Evolutionary conservation across 371 early-diverging fungal genomes (phyloP).

Genomic region (Circinella umbellata): DNA sequence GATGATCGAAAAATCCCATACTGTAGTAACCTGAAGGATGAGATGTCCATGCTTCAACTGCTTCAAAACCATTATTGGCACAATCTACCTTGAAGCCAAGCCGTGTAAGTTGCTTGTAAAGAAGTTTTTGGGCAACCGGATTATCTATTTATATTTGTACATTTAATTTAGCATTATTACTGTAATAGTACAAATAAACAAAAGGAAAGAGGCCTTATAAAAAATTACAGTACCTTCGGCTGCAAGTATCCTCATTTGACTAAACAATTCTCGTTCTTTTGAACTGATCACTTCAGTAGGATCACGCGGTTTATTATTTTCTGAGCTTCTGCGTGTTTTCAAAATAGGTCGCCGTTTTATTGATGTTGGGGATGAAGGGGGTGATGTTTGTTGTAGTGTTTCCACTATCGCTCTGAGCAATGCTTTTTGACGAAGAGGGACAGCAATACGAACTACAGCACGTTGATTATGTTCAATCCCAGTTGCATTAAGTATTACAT

Average conservation of each 20-base stretch:
- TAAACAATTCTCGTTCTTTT: conserved; percentile 36
- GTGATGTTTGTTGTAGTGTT: conserved; percentile 19
- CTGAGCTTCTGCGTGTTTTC: conserved; percentile 9
- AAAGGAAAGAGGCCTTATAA: too few species aligned
- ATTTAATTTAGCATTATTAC: background rate
- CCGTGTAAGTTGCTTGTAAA: conserved; percentile 45
- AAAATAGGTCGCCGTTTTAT: background rate
- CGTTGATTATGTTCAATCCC: conserved; percentile 26
- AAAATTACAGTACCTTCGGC: conserved; percentile 40
- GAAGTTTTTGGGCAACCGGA: conserved; percentile 50
- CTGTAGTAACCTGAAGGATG: conserved; percentile 36
- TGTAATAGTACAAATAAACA: too few species aligned
- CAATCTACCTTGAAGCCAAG: conserved; percentile 48
- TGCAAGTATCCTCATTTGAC: conserved; percentile 42
- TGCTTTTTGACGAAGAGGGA: conserved; percentile 59
- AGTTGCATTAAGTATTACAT: conserved; percentile 20
- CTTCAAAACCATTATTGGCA: conserved; percentile 52
- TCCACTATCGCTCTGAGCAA: conserved; percentile 42
- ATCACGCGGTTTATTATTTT: background rate
- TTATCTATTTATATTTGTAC: conserved; percentile 33
- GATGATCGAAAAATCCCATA: conserved; percentile 54
- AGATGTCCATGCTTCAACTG: conserved; percentile 38
- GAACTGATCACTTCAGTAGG: conserved; percentile 25
- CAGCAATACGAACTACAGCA: conserved; percentile 52
- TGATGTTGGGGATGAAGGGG: background rate